phyloP scores from a whole-genome alignment of 441 rosid genomes.

The Codiaeum variegatum region DNA sequence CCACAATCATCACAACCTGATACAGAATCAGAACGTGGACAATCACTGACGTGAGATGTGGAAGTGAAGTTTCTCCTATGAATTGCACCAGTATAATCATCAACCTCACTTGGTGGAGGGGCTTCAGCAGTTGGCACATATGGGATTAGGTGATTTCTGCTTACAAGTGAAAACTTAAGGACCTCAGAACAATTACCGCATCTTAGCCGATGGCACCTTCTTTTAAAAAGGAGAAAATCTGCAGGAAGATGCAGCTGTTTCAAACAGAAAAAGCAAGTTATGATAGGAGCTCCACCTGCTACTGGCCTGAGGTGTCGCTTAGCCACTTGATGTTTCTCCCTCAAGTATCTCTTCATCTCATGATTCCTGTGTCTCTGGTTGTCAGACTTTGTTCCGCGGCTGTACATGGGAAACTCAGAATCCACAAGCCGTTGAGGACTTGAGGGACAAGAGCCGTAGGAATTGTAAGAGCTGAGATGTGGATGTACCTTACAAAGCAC shows the following conservation, averaged over 20 bases:
- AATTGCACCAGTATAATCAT: slow-evolving; percentile 27
- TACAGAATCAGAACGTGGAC: slow-evolving; percentile 31
- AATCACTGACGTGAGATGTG: slow-evolving; percentile 33
- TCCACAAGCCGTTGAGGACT: slow-evolving; percentile 59
- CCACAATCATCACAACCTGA: slow-evolving; percentile 45
- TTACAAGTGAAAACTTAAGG: slow-evolving; percentile 51
- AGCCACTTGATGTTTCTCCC: slow-evolving; percentile 45
- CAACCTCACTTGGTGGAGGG: slow-evolving; percentile 38
- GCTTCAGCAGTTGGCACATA: slow-evolving; percentile 33
- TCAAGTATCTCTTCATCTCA: slow-evolving; percentile 35
- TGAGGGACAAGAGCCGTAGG: slow-evolving; percentile 46
- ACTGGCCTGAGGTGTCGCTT: slow-evolving; percentile 62
- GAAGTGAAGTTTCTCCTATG: slow-evolving; percentile 29
- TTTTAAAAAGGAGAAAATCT: slow-evolving; percentile 54
- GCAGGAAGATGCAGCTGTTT: slow-evolving; percentile 65
- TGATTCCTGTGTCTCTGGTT: slow-evolving; percentile 43
- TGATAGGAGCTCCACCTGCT: slow-evolving; percentile 80
- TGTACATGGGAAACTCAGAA: slow-evolving; percentile 33
- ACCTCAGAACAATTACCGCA: slow-evolving; percentile 74
- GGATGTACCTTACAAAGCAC: slow-evolving; percentile 28
- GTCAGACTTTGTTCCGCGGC: slow-evolving; percentile 44
- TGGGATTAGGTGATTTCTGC: slow-evolving; percentile 46
- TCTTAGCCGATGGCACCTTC: slow-evolving; percentile 53
- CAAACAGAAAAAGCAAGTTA: slow-evolving; percentile 59
- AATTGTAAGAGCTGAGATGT: slow-evolving; percentile 28